Base-by-base conservation (phyloP, 139 green algal genomes). In the Chlorella sp. region DNA sequence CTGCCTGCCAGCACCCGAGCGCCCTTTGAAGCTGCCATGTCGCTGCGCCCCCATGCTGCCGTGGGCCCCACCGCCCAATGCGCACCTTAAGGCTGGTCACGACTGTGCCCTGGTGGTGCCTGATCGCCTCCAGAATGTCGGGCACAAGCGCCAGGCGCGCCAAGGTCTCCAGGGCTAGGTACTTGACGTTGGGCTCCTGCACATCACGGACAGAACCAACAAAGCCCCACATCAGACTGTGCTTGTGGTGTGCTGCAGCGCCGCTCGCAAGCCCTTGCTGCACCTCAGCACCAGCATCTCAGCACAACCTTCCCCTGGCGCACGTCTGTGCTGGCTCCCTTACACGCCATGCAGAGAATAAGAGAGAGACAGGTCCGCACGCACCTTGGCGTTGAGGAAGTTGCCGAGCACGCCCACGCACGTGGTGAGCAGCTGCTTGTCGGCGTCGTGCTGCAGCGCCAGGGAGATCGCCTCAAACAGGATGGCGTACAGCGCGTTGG, bases 381-480 rank as follows among this genome's bases (percentile, higher is more conserved):
- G 10, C 59, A 80, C 74, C 78, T 83, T 81, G 51, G 72, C 75
- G 27, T 49, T 73, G 42, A 87, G 55, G 62, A 83, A 79, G 2
- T 68, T 77, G 30, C 72, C 74, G 49, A 88, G 71, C 49, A 83
- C 50, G 3, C 42, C 62, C 17, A 92, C 75, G 76, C 83, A 91
- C 35, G 86, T 82, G 61, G 26, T 34, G 35, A 92, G 66, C 51
- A 92, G 77, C 67, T 96, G 82, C 24, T 32, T 60, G 59, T 95
- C 85, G 3, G 70, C 70, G 14, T 93, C 92, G 67, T 95, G 63
- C 35, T 83, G 80, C 62, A 96, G 75, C 26, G 83, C 87, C 35
- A 99, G 89, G 1, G 86, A 77, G n/a, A 97, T 85, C 31, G 93
- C 94, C 88, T 99, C 95, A 80, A 99, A 97, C 59, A 98, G 89